Evolutionary conservation across 164 flowering plant species (phyloP), one percentile per base, ranked within the genome.

Genomic region (Hamamelis virginiana): DNA sequence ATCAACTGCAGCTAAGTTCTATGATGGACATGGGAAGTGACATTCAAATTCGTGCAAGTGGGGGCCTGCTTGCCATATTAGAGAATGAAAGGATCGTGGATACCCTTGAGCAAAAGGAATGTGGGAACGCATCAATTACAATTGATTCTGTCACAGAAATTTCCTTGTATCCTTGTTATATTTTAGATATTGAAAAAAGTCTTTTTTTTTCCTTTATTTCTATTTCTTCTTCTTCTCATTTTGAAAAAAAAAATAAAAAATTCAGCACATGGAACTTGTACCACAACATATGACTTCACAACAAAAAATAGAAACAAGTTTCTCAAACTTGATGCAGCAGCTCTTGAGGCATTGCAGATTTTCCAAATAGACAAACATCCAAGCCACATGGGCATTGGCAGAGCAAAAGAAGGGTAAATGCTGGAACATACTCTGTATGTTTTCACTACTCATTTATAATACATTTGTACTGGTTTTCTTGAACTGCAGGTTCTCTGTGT

Each of bases 361-460:
- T 92, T 93, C 75, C 99, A 93, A 80, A 78, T 77, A 23, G 99
- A 96, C 82, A 96, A 96, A 73, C 99, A 96, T 77, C 97, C 99
- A 57, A 96, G 98, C 78, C 96, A 90, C 74, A 95, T 95, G 99
- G 99, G 99, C 45, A 95, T 95, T 74, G 99, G 99, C 55, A 87
- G 94, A 82, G 85, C 98, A 67, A 95, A 95, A 82, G 98, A 95
- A 89, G 98, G 99, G 99, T 92, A 81, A 70, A n/a, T 47, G 41
- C 23, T 69, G 50, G 53, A 65, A 45, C 8, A 51, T 69, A 16
- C 69, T 48, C 47, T 44, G 2, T 18, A n/a, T 74, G 0, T 58
- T 33, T 41, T 59, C 25, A 22, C 14, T 18, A 62, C 18, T 13
- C 21, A 19, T 19, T 5, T 25, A 8, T 3, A 41, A 64, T 19